A percentile compares a stretch with the other conserved stretches of the same genome.
Conservation (phyloP, 2,329 filamentous ascomycete species). For the Aspergillus melleus region DNA sequence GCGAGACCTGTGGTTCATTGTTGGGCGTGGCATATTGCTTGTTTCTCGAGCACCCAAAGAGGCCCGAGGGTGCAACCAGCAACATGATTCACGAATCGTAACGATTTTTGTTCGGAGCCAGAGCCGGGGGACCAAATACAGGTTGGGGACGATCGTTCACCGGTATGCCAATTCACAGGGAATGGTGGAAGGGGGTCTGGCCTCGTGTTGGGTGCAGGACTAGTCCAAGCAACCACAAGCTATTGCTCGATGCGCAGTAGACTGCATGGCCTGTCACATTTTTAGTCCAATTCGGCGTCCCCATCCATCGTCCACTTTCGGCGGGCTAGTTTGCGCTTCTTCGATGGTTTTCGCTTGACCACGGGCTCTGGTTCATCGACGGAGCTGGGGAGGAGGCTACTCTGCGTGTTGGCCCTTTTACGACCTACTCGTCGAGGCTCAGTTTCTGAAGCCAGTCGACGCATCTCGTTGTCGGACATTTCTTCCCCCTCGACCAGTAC, state of each 20-base stretch:
- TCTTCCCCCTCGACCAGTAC: conserved; percentile 54
- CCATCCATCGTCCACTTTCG: conserved; percentile 21
- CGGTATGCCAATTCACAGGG: neutral
- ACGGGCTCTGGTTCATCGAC: conserved; percentile 20
- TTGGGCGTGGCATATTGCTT: neutral
- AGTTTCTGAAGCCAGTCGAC: conserved; percentile 8
- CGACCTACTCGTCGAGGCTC: conserved; percentile 10
- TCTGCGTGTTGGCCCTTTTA: conserved; percentile 23
- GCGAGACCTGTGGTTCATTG: neutral
- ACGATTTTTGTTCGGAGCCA: neutral
- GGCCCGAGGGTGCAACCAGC: neutral
- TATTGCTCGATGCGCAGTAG: neutral
- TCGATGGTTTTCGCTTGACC: conserved; percentile 21
- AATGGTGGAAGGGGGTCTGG: neutral
- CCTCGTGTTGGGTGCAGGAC: neutral
- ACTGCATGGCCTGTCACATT: neutral
- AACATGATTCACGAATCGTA: neutral
- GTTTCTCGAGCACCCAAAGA: neutral
- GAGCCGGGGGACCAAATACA: neutral
- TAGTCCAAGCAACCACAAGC: neutral
- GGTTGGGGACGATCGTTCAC: neutral
- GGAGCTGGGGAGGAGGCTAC: conserved; percentile 22
- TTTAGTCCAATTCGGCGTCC: conserved; percentile 23
- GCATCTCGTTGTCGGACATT: conserved; percentile 21
- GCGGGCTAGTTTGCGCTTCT: conserved; percentile 26